phyloP scores from a whole-genome alignment of 1,139 yeast species.

The Candida tropicalis region DNA sequence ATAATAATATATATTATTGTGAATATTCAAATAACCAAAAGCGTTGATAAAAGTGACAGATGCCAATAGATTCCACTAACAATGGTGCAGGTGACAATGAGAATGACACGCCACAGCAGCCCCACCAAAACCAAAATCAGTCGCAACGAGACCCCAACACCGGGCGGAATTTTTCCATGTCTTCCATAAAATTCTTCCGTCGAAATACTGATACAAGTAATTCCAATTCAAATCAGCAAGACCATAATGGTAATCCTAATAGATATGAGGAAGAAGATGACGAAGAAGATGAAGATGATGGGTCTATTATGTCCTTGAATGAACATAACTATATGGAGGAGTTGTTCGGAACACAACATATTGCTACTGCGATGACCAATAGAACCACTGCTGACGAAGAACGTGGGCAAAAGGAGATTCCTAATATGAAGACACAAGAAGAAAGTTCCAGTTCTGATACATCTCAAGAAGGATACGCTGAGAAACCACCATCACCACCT shows the following conservation, averaged over 20 bases:
- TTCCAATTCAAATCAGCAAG: no score
- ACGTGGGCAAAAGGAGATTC: background rate
- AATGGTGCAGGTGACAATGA: background rate
- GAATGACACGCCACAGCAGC: background rate
- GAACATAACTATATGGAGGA: slow-evolving; percentile 9
- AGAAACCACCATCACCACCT: background rate
- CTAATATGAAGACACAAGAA: background rate
- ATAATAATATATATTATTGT: background rate
- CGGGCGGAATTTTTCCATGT: background rate
- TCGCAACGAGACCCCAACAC: background rate
- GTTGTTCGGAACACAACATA: slow-evolving; percentile 18
- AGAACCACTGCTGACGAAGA: slow-evolving; percentile 13
- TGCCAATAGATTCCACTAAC: no score
- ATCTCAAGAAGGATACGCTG: background rate
- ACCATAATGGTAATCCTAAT: background rate
- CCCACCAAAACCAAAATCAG: background rate
- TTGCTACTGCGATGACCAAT: slow-evolving; percentile 9
- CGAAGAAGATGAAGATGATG: slow-evolving; percentile 9
- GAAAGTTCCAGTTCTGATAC: background rate
- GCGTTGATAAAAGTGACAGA: no score
- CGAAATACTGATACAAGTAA: background rate
- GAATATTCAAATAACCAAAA: background rate
- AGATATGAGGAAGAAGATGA: slow-evolving; percentile 6
- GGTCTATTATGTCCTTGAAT: slow-evolving; percentile 1
- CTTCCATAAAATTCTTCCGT: background rate